These are phyloP conservation scores for Pisolithus microcarpus DNA, from an alignment of 768 basidiomycete genomes.

Conservation along the genomic window DNA sequence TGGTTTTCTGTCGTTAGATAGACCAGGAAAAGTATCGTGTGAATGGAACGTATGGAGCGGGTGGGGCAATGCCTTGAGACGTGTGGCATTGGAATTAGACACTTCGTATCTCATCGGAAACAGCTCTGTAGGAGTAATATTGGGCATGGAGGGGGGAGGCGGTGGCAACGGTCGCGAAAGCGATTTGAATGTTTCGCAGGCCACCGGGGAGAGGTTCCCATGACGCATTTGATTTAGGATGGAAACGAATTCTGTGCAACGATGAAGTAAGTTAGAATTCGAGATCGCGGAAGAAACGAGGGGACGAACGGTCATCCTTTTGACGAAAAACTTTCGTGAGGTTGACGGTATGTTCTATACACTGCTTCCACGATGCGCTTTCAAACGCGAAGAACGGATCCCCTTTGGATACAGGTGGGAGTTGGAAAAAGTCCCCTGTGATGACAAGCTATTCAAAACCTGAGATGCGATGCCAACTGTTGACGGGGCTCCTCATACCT, in stretches of 20 bases:
- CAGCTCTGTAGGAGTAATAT: conserved; percentile 42
- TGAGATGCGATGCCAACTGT: neutral
- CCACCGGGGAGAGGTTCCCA: conserved; percentile 43
- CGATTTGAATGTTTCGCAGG: conserved; percentile 40
- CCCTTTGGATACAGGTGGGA: conserved; percentile 45
- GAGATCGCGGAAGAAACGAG: neutral
- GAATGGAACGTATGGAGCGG: conserved; percentile 39
- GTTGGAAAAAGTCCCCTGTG: conserved; percentile 55
- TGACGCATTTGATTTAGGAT: conserved; percentile 73
- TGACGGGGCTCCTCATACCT: conserved; percentile 28
- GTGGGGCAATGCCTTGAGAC: conserved; percentile 43
- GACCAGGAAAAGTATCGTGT: conserved; percentile 37
- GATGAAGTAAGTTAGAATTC: neutral
- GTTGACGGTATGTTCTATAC: conserved; percentile 53
- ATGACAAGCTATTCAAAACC: conserved; percentile 35
- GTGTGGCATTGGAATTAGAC: conserved; percentile 50
- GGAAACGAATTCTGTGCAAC: conserved; percentile 50
- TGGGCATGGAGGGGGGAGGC: conserved; percentile 20
- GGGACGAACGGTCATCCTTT: conserved; percentile 52
- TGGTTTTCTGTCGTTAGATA: neutral
- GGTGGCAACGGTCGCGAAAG: conserved; percentile 30
- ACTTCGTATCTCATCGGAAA: conserved; percentile 69
- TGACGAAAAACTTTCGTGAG: conserved; percentile 72
- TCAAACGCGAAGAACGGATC: conserved; percentile 60
- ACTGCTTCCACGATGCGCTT: conserved; percentile 36